phyloP scores from a whole-genome alignment of 2,329 filamentous ascomycete species.

The Arthrobotrys sinensis region DNA sequence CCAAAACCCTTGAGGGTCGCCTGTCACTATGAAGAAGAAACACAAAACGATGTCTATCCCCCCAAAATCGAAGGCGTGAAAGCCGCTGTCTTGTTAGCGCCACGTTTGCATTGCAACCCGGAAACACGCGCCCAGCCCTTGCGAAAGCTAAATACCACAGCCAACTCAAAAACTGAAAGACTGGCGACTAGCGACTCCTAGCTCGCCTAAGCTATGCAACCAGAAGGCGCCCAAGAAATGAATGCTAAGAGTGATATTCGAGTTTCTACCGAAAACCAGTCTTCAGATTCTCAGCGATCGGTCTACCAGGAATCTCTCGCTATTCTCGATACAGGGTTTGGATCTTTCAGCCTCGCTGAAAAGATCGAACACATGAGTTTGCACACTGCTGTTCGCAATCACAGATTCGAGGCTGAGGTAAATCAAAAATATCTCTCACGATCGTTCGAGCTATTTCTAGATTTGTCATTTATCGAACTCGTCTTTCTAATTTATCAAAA shows the following conservation, averaged over 20 bases:
- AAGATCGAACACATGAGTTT: conserved; percentile 21
- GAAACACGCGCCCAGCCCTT: neutral
- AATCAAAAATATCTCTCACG: neutral
- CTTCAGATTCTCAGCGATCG: conserved; percentile 11
- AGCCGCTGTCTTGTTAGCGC: conserved; percentile 5
- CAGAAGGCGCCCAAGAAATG: conserved; percentile 7
- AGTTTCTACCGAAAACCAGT: conserved; percentile 20
- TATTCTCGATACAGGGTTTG: conserved; percentile 14
- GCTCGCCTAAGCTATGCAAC: neutral
- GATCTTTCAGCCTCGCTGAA: conserved; percentile 13
- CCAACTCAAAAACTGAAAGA: conserved; percentile 8
- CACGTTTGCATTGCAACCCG: neutral
- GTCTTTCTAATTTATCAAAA: neutral
- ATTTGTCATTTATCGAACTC: neutral
- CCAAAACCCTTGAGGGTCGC: neutral
- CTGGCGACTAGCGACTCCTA: neutral
- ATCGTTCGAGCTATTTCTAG: neutral
- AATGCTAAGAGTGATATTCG: conserved; percentile 18
- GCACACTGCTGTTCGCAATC: neutral
- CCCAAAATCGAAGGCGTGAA: neutral
- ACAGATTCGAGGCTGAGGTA: conserved; percentile 11
- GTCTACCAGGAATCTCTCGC: conserved; percentile 17
- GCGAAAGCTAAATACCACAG: conserved; percentile 8
- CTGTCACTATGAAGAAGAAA: neutral
- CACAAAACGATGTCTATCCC: conserved; percentile 4